Base-by-base conservation (phyloP, 1,139 yeast species). In the Geotrichum macrosporum region DNA sequence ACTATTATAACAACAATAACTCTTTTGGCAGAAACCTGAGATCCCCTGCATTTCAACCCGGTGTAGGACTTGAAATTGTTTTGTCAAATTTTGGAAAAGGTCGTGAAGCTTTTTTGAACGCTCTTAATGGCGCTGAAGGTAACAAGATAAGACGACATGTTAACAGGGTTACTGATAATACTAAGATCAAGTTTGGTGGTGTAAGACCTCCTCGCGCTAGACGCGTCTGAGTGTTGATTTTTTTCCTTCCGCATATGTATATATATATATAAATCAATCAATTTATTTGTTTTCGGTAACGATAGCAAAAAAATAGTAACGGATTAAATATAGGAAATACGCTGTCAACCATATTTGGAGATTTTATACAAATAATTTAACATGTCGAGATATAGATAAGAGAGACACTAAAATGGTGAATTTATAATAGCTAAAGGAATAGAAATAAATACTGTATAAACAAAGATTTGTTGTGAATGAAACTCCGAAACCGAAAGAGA, bases 151-250 rank as follows among this genome's bases (percentile, higher is more conserved):
- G 86, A 59, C 76, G 77, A 16, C 72, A 75, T 53, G 76, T 92
- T 41, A 75, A 75, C 36, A 77, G 89, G 60, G 70, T 92, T 30
- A 75, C 83, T 47, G 97, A 92, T 62, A 74, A 76, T 53, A 86
- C 97, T 15, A 77, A 78, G 53, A 74, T 92, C 72, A 84, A 83
- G 67, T 86, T 86, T 62, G 98, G 98, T 73, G 97, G 97, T 73
- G 81, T 78, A 45, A 79, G 94, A 62, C 75, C 95, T 19, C 94
- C 92, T 69, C 80, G 81, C 64, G 75, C 75, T 53, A 84, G 96
- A 73, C 81, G 96, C 70, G 75, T 84, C 61, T 83, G 73, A 47
- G 18, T 16, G 5, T 5, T 40, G 3, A 32, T 40, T 19, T 22
- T 21, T n/a, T 40, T 26, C 32, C 27, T 22, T 30, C 19, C 44